Base-by-base conservation (phyloP, 2,329 filamentous ascomycete genomes). In the Colletotrichum liaoningense region DNA sequence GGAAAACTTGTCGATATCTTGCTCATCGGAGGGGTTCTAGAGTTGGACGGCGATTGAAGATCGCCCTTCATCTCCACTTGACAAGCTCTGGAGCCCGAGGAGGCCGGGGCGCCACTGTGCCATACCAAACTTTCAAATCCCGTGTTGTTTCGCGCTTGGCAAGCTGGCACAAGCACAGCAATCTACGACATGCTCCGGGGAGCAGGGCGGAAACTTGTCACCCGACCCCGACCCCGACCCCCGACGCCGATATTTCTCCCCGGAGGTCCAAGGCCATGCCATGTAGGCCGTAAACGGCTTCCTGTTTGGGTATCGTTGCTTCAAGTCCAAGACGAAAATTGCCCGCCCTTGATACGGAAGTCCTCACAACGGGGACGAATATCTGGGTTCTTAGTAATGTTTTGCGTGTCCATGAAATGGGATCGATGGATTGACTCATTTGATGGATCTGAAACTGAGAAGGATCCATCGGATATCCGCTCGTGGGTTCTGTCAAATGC, bases 121-220 rank as follows among this genome's bases (percentile, higher is more conserved):
- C 9, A 49, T 19, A 16, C 22, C 42, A 56, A 24, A 35, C 54
- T 49, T 63, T 72, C 69, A 72, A 69, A 72, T 59, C 65, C 69
- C 69, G 65, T 28, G 33, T 24, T 16, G 38, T 42, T 42, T 42
- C 5, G 14, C 16, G 5, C 38, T 19, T 52, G 56, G 16, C 35
- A 22, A 57, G 46, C 3, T 12, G 42, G 19, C 42, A 49, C 42
- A n/a, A 49, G 42, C 42, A 49, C 16, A 49, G 8, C 42, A 49
- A 49, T 49, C 8, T 49, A 19, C 42, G 42, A 49, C 42, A n/a
- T 49, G 42, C 42, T 49, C 42, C 42, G 42, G 42, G 42, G 19
- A 49, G 16, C 42, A 49, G 19, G 42, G 6, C 42, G 19, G 19
- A 49, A 49, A 49, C 7, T 49, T n/a, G 42, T n/a, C 42, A n/a